phyloP scores from a whole-genome alignment of 2,329 filamentous ascomycete genomes.

The Pseudogymnoascus sp. region DNA sequence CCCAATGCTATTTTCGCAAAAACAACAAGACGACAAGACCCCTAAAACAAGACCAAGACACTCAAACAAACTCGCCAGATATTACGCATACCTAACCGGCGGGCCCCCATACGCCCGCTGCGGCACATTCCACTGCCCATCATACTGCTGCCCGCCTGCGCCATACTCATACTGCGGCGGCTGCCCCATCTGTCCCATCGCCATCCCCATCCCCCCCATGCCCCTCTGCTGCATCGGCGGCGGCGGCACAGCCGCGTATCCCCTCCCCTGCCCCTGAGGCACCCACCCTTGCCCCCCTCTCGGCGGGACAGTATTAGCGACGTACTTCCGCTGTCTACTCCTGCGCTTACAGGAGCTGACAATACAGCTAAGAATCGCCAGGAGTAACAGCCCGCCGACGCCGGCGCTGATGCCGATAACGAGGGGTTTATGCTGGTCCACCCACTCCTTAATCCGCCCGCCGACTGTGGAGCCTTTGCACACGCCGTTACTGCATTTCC shows the following conservation, averaged over 20 bases:
- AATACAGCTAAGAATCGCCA: constrained; percentile 63
- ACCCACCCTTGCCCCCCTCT: background rate
- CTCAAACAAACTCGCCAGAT: background rate
- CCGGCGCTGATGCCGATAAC: constrained; percentile 72
- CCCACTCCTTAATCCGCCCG: constrained; percentile 68
- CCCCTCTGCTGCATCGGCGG: background rate
- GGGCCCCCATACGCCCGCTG: background rate
- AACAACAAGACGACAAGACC: background rate
- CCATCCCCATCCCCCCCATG: background rate
- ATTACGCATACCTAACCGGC: constrained; percentile 1
- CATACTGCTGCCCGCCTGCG: background rate
- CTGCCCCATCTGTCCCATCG: background rate
- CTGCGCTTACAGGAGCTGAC: constrained; percentile 46
- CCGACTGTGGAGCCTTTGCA: constrained; percentile 65
- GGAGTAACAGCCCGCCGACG: constrained; percentile 64
- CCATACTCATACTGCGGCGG: background rate
- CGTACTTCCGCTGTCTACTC: constrained; percentile 10
- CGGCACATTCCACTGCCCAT: background rate
- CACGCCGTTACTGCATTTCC: constrained; percentile 68
- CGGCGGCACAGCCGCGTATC: background rate
- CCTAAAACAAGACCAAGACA: background rate
- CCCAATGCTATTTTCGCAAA: background rate
- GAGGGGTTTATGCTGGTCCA: constrained; percentile 67
- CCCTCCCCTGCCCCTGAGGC: background rate
- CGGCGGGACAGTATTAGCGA: background rate